Percentiles rank a stretch among this genome's conserved stretches.
phyloP scores from a whole-genome alignment of 202 grass and related monocot genomes.

The Schoenoplectus triqueter region DNA sequence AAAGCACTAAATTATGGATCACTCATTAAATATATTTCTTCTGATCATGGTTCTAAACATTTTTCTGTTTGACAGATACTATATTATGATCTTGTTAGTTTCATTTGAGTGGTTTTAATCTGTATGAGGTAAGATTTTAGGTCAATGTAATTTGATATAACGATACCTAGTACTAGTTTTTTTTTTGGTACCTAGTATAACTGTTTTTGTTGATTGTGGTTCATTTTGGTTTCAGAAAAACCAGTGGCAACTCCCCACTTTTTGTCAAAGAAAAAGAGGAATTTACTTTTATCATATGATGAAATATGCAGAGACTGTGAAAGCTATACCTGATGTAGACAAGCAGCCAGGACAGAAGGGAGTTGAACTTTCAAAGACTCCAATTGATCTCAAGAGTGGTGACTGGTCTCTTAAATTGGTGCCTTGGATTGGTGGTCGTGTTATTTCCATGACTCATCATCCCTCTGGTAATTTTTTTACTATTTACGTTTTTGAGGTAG shows the following conservation, averaged over 20 bases:
- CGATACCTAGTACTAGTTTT: neutral
- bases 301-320: conserved; percentile 61
- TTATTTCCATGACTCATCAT: conserved; percentile 88
- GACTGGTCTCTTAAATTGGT: conserved; percentile 87
- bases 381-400: conserved; percentile 84
- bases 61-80: neutral
- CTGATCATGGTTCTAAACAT: neutral
- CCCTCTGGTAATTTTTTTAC: conserved; percentile 67
- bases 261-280: no score
- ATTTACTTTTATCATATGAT: neutral
- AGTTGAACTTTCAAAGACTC: conserved; percentile 76
- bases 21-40: neutral
- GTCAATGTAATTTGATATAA: neutral
- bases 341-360: conserved; percentile 57
- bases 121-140: neutral
- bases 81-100: neutral
- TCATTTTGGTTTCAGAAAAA: neutral
- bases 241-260: neutral
- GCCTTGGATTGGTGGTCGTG: conserved; percentile 89
- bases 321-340: conserved; percentile 65
- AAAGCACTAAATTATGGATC: neutral
- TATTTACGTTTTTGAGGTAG: neutral
- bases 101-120: neutral
- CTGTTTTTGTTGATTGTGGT: neutral
- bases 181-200: neutral